These are phyloP conservation scores for Colletotrichum filicis DNA, from an alignment of 2,329 filamentous ascomycete genomes.

Conservation along the genomic window DNA sequence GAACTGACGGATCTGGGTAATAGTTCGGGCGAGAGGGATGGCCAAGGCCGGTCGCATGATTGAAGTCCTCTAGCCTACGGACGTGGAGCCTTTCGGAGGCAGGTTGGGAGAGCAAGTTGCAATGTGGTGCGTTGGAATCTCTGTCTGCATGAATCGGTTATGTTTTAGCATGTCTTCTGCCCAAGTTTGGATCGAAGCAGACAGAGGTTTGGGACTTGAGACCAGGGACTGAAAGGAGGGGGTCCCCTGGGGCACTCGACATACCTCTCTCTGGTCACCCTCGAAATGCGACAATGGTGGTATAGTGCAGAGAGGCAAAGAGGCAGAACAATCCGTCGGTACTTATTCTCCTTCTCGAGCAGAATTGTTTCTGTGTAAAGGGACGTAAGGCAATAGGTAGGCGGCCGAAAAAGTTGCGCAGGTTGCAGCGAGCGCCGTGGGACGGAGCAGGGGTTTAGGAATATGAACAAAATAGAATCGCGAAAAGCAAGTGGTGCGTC, in stretches of 20 bases:
- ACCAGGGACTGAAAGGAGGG: constrained; percentile 21
- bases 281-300: constrained; percentile 11
- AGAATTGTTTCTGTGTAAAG: constrained; percentile 12
- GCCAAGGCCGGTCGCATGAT: constrained; percentile 54
- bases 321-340: neutral
- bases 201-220: constrained; percentile 13
- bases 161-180: constrained; percentile 37
- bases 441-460: constrained; percentile 5
- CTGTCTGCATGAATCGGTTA: constrained; percentile 36
- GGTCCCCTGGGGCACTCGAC: constrained; percentile 17
- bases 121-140: constrained; percentile 28
- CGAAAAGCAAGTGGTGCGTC: constrained; percentile 17
- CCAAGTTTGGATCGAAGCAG: constrained; percentile 31
- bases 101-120: constrained; percentile 7
- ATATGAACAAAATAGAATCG: constrained; percentile 7
- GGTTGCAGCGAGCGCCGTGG: constrained; percentile 5
- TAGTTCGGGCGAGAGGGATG: constrained; percentile 32
- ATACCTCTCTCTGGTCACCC: constrained; percentile 13
- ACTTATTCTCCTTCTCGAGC: neutral
- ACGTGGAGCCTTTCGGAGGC: constrained; percentile 27
- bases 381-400: neutral
- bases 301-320: neutral
- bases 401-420: constrained; percentile 4
- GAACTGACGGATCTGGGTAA: constrained; percentile 28
- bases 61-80: constrained; percentile 35